These are phyloP conservation scores for Botrytis medusae DNA, from an alignment of 2,329 filamentous ascomycete genomes.

Conservation along the genomic window DNA sequence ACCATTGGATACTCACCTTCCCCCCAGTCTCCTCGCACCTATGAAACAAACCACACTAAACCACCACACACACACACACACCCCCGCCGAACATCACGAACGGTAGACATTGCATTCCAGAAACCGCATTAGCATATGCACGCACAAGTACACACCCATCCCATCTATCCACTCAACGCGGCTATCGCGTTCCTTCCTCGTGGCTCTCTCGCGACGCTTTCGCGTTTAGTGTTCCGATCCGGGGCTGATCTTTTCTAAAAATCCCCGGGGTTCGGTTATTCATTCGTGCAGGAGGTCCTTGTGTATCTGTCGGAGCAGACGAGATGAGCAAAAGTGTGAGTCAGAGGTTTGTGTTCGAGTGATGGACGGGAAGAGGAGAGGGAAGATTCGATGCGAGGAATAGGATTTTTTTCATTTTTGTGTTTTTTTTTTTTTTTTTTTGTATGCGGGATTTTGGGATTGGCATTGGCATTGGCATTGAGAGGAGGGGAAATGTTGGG, in stretches of 20 bases:
- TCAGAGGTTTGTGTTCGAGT: conserved; percentile 4
- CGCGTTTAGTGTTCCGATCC: conserved; percentile 16
- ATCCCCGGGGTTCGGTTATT: too few species aligned
- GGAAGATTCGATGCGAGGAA: neutral
- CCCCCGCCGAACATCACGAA: too few species aligned
- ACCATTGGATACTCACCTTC: too few species aligned
- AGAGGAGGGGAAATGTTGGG: neutral
- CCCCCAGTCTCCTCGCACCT: too few species aligned
- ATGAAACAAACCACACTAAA: too few species aligned
- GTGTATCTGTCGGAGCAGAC: neutral
- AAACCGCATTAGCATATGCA: neutral
- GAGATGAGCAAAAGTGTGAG: neutral
- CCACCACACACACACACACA: too few species aligned
- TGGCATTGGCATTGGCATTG: neutral
- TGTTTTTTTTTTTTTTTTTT: too few species aligned
- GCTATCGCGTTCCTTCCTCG: neutral
- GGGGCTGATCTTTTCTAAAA: too few species aligned
- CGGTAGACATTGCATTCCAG: too few species aligned
- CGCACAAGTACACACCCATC: neutral
- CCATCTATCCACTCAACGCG: conserved; percentile 16
- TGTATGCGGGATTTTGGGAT: neutral
- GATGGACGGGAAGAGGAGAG: neutral
- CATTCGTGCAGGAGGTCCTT: neutral
- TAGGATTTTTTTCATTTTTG: neutral
- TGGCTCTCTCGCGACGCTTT: neutral